Base-by-base conservation (phyloP, 306 rosid genomes). In the Malus sieversii region DNA sequence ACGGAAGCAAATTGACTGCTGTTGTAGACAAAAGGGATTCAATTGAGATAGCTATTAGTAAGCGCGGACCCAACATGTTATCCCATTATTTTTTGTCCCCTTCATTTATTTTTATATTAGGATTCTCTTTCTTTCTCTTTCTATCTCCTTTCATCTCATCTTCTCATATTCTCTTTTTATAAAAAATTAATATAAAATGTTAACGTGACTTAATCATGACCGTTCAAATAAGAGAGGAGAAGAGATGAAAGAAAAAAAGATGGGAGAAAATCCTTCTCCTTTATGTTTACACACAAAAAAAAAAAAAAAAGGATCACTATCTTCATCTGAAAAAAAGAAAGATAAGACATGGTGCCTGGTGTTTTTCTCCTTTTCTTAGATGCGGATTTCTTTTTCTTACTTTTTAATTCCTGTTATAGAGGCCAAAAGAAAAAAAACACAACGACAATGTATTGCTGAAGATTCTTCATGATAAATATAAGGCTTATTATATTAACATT, bases 41-140 rank as follows among this genome's bases (percentile, higher is more conserved):
- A 84, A 84, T 69, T 73, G 4, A 76, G 87, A 87, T 42, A 52
- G 63, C 2, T 2, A 42, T 62, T 80, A 73, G 85, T 71, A 77
- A 82, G 86, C 86, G 80, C 64, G 84, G 76, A 70, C 75, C 83
- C 86, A 86, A 84, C 90, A 88, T 83, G 78, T 63, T 73, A 89
- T 78, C 87, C 92, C 89, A 81, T 88, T 52, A 71, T 44, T 22
- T 68, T 83, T 83, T 90, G 84, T 81, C 8, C 9, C 9, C 8
- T 35, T 35, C 40, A 7, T 35, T 35, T 35, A 6, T 35, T 35
- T 35, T 35, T 35, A 2, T 2, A 35, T 35, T 35, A 1, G 0
- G 2, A 35, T 35, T 7, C 0, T 35, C 8, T 35, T 0, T 0
- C 9, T 1, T 35, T 2, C 2, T 35, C 8, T 33, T 35, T 35